phyloP scores from a whole-genome alignment of 2,329 filamentous ascomycete genomes.

The Clarireedia monteithiana region DNA sequence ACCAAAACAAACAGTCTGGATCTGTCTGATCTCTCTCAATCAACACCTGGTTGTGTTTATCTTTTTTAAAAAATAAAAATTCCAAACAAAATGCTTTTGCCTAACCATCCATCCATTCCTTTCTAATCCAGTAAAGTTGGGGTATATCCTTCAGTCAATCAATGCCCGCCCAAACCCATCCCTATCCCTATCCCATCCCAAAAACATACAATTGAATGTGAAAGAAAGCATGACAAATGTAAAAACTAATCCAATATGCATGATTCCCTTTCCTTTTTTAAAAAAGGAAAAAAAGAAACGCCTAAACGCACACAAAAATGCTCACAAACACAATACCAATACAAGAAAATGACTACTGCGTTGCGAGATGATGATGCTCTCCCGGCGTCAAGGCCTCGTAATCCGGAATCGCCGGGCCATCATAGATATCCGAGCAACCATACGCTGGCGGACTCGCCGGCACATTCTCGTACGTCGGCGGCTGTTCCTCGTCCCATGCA shows the following conservation, averaged over 20 bases:
- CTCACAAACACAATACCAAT: neutral
- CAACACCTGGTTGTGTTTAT: too few relatives aligned
- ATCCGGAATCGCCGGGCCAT: slow-evolving; percentile 23
- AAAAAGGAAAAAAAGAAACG: neutral
- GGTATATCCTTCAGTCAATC: neutral
- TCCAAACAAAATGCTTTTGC: too few relatives aligned
- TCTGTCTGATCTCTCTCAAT: too few relatives aligned
- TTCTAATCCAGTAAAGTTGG: neutral
- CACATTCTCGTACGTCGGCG: slow-evolving; percentile 89
- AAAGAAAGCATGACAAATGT: neutral
- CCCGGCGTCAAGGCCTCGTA: slow-evolving; percentile 22
- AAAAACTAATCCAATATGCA: neutral
- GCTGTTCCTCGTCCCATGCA: slow-evolving; percentile 93
- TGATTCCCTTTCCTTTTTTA: neutral
- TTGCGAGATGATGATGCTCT: too few relatives aligned
- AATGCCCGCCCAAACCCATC: neutral
- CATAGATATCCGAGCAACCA: slow-evolving; percentile 19
- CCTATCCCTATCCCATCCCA: too few relatives aligned
- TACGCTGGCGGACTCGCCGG: slow-evolving; percentile 77
- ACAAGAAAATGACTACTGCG: too few relatives aligned
- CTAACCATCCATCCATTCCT: too few relatives aligned
- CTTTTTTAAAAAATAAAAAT: too few relatives aligned
- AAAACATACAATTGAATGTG: neutral
- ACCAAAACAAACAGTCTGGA: too few relatives aligned
- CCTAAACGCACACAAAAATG: neutral